Evolutionary conservation across 1,139 yeast genomes (phyloP).

Genomic region (Zygoascus hellenicus): DNA sequence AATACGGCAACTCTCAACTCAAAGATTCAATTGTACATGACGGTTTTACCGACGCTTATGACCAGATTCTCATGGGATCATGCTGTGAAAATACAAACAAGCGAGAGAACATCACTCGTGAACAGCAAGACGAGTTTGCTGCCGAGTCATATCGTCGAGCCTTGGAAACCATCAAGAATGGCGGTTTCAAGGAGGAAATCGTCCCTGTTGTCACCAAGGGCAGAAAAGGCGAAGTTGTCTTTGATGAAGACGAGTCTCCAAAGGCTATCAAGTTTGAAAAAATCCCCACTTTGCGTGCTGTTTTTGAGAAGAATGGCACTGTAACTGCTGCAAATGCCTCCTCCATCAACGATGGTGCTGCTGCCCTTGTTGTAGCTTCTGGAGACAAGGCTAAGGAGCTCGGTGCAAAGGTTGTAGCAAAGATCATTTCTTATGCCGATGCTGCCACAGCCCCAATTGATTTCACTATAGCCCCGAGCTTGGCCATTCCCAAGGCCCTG

Average conservation of each 20-base stretch:
- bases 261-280: slow-evolving; percentile 62
- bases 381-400: slow-evolving; percentile 63
- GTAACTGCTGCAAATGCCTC: slow-evolving; percentile 95
- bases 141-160: slow-evolving; percentile 49
- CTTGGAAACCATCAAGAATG: slow-evolving; percentile 40
- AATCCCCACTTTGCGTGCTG: slow-evolving; percentile 72
- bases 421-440: slow-evolving; percentile 85
- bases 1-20: slow-evolving; percentile 46
- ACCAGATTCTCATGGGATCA: slow-evolving; percentile 52
- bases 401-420: slow-evolving; percentile 63
- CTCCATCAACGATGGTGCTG: slow-evolving; percentile 90
- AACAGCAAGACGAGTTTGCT: slow-evolving; percentile 53
- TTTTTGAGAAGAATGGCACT: slow-evolving; percentile 84
- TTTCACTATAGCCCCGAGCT: slow-evolving; percentile 88
- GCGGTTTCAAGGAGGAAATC: slow-evolving; percentile 48
- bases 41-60: slow-evolving; percentile 53
- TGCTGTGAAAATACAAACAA: slow-evolving; percentile 60
- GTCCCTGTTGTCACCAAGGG: slow-evolving; percentile 52
- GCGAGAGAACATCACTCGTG: slow-evolving; percentile 48
- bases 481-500: slow-evolving; percentile 85
- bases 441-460: slow-evolving; percentile 90
- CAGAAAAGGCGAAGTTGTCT: slow-evolving; percentile 45
- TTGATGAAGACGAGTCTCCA: slow-evolving; percentile 62
- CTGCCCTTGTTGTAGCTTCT: slow-evolving; percentile 78
- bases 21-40: slow-evolving; percentile 53